These are phyloP conservation scores for Aspergillus sp. DNA, from an alignment of 2,329 filamentous ascomycete species.

Conservation along the genomic window DNA sequence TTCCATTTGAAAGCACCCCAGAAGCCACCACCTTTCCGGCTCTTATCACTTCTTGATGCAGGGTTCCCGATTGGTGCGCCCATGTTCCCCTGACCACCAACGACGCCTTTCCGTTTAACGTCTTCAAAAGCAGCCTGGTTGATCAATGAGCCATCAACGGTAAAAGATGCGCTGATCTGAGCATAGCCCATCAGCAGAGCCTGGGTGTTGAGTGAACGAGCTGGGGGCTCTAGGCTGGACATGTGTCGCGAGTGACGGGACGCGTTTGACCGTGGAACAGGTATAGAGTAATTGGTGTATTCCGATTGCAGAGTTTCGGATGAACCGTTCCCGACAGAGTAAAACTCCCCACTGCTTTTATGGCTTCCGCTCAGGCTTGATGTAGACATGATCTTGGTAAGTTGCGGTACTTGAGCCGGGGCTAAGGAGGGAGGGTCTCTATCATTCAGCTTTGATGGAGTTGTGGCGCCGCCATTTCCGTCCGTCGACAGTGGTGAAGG, in stretches of 20 bases:
- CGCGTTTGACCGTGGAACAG: slow-evolving; percentile 53
- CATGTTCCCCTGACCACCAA: slow-evolving; percentile 77
- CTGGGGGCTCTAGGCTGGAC: slow-evolving; percentile 40
- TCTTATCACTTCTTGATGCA: slow-evolving; percentile 26
- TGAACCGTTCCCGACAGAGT: slow-evolving; percentile 91
- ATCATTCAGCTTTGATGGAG: slow-evolving; percentile 14
- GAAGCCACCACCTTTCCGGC: slow-evolving; percentile 70
- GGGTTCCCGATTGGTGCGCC: slow-evolving; percentile 63
- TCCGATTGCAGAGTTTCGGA: slow-evolving; percentile 91
- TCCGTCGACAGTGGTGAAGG: slow-evolving; percentile 30
- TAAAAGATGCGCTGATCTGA: slow-evolving; percentile 89
- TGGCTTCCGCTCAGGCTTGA: slow-evolving; percentile 76
- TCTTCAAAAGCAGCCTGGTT: slow-evolving; percentile 90
- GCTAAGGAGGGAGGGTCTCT: slow-evolving; percentile 26
- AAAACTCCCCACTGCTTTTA: slow-evolving; percentile 90
- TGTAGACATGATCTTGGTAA: slow-evolving; percentile 70
- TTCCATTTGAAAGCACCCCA: slow-evolving; percentile 86
- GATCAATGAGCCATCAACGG: slow-evolving; percentile 84
- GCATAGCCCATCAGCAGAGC: slow-evolving; percentile 97
- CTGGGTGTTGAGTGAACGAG: slow-evolving; percentile 48
- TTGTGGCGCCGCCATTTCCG: slow-evolving; percentile 14
- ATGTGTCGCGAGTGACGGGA: slow-evolving; percentile 41
- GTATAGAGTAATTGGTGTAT: slow-evolving; percentile 57
- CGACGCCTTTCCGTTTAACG: slow-evolving; percentile 89
- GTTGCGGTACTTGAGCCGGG: slow-evolving; percentile 36